Conservation (phyloP, 2,329 filamentous ascomycete species). For the Cordyceps pruinosa region DNA sequence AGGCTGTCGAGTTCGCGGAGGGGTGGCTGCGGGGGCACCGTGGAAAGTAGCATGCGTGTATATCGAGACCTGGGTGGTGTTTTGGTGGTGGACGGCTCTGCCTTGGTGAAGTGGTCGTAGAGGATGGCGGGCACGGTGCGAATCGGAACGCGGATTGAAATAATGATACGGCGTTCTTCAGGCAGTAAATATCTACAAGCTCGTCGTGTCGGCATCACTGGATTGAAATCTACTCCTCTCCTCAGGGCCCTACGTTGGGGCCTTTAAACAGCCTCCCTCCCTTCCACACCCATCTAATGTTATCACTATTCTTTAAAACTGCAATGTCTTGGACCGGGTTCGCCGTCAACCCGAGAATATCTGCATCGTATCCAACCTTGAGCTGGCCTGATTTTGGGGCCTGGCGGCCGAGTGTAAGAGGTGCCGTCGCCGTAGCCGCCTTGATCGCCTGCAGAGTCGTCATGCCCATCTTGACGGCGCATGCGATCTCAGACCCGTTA, state of each 20-base stretch:
- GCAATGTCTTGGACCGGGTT: conserved; percentile 38
- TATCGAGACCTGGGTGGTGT: too few relatives aligned
- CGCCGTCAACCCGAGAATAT: conserved; percentile 35
- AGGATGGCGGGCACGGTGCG: too few relatives aligned
- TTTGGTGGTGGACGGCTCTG: too few relatives aligned
- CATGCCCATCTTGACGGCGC: conserved; percentile 43
- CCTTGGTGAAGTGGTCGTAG: too few relatives aligned
- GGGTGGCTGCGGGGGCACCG: too few relatives aligned
- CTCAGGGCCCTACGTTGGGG: conserved; percentile 31
- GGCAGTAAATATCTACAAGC: too few relatives aligned
- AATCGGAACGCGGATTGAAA: too few relatives aligned
- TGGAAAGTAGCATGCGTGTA: too few relatives aligned
- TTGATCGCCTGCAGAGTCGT: conserved; percentile 44
- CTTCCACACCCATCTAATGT: conserved; percentile 37
- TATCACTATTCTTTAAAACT: conserved; percentile 30
- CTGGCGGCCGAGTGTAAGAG: conserved; percentile 35
- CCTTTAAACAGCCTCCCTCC: conserved; percentile 35
- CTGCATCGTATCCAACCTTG: conserved; percentile 40
- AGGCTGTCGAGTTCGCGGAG: too few relatives aligned
- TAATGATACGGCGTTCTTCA: too few relatives aligned
- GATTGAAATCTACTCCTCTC: conserved; percentile 20
- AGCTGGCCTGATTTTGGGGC: conserved; percentile 40
- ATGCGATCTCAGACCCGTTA: conserved; percentile 37
- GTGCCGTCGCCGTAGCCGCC: conserved; percentile 37
- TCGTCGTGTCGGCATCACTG: too few relatives aligned